These are phyloP conservation scores for Boletus sp. DNA, from an alignment of 1,284 basidiomycete species.

Conservation along the genomic window DNA sequence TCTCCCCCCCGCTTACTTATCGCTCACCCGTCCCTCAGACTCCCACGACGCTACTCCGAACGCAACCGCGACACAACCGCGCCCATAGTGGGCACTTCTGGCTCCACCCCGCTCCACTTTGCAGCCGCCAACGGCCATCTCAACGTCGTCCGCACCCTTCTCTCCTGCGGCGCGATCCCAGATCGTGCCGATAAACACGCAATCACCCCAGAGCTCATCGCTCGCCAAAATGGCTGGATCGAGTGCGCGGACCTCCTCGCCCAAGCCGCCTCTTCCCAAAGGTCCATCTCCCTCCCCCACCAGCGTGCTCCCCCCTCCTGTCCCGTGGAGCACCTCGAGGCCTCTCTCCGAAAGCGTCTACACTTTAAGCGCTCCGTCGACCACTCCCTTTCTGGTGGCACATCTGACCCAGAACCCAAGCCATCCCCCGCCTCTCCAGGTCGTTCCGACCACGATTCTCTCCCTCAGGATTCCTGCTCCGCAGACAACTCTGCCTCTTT, in stretches of 20 bases:
- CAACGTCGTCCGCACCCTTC: constrained; percentile 67
- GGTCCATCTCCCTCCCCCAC: constrained; percentile 2
- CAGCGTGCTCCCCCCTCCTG: constrained; percentile 21
- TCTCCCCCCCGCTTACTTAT: neutral
- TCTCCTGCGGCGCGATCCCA: constrained; percentile 76
- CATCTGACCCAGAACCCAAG: constrained; percentile 26
- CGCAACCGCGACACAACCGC: constrained; percentile 58
- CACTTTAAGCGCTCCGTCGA: constrained; percentile 47
- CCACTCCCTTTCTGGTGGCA: constrained; percentile 35
- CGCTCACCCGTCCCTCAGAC: constrained; percentile 37
- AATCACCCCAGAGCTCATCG: constrained; percentile 70
- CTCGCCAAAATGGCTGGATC: constrained; percentile 63
- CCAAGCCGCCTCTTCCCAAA: constrained; percentile 9
- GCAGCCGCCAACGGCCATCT: constrained; percentile 89
- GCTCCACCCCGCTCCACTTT: constrained; percentile 92
- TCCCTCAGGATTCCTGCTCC: constrained; percentile 7
- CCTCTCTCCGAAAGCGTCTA: constrained; percentile 35
- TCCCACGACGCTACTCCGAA: constrained; percentile 79
- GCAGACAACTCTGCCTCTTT: constrained; percentile 2
- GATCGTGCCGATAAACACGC: constrained; percentile 83
- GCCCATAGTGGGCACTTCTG: constrained; percentile 74
- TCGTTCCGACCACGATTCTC: constrained; percentile 18
- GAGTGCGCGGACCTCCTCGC: constrained; percentile 58
- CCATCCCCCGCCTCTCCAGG: constrained; percentile 4
- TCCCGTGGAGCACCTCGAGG: constrained; percentile 33